phyloP scores from a whole-genome alignment of 257 asterid species.

The Leonotis leonurus region DNA sequence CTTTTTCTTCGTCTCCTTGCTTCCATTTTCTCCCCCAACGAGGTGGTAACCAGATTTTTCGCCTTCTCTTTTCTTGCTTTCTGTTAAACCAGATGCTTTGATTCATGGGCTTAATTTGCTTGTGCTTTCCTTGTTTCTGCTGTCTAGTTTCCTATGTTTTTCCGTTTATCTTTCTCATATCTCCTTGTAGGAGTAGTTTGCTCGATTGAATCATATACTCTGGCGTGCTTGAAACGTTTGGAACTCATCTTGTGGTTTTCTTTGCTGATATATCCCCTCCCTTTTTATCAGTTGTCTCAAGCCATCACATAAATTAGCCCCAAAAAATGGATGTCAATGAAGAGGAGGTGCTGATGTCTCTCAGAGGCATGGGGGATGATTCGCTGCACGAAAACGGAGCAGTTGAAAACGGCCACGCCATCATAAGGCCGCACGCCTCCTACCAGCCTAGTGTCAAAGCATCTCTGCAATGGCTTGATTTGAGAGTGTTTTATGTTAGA shows the following conservation, averaged over 20 bases:
- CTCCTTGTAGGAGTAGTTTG: conserved; percentile 5
- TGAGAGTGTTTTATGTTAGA: conserved; percentile 61
- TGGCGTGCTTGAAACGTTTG: conserved; percentile 18
- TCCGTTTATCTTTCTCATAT: background rate
- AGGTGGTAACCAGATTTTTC: background rate
- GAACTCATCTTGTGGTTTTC: conserved; percentile 10
- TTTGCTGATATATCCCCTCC: conserved; percentile 13
- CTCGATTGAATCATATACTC: background rate
- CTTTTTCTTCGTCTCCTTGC: conserved; percentile 16
- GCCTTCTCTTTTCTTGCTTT: background rate
- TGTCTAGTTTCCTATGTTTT: background rate
- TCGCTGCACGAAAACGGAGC: conserved; percentile 26
- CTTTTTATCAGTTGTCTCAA: conserved; percentile 3
- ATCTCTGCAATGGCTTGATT: conserved; percentile 58
- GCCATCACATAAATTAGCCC: conserved; percentile 2
- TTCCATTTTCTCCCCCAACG: background rate
- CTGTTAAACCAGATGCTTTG: background rate
- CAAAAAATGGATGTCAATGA: conserved; percentile 33
- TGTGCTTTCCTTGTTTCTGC: background rate
- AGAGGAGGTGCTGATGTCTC: conserved; percentile 20
- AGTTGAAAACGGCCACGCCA: conserved; percentile 30
- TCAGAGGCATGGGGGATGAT: conserved; percentile 32
- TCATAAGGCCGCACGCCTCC: conserved; percentile 20
- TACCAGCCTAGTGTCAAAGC: conserved; percentile 23
- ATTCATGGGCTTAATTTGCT: background rate